phyloP scores from a whole-genome alignment of 2,329 filamentous ascomycete genomes.

The Colletotrichum shisoi region DNA sequence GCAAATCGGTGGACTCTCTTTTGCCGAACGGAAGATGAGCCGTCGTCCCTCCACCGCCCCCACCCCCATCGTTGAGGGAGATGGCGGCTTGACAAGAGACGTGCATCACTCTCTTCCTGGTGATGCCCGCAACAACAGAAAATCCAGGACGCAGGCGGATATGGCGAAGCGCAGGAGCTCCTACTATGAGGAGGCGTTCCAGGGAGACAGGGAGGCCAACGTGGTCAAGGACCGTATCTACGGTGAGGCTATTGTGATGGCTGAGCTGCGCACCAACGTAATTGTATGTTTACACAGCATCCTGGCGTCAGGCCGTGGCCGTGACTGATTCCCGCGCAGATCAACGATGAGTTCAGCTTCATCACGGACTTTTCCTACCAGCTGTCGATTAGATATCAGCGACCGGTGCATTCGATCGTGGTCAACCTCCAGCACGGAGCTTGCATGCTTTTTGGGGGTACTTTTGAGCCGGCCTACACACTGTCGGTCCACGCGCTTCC shows the following conservation, averaged over 20 bases:
- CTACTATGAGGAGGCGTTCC: constrained; percentile 59
- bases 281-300: constrained; percentile 56
- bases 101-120: constrained; percentile 53
- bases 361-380: constrained; percentile 76
- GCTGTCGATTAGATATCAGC: constrained; percentile 77
- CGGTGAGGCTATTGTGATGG: constrained; percentile 66
- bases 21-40: constrained; percentile 47
- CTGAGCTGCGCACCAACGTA: constrained; percentile 70
- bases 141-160: constrained; percentile 47
- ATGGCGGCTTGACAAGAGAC: constrained; percentile 49
- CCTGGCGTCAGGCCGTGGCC: background rate
- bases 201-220: constrained; percentile 46
- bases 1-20: constrained; percentile 40
- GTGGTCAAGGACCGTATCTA: constrained; percentile 57
- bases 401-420: constrained; percentile 75
- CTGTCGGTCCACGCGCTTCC: constrained; percentile 77
- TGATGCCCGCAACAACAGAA: constrained; percentile 47
- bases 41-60: constrained; percentile 39
- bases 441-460: constrained; percentile 77
- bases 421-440: constrained; percentile 78
- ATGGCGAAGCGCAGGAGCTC: constrained; percentile 51
- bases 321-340: constrained; percentile 54
- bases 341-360: constrained; percentile 77
- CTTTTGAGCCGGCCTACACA: constrained; percentile 80
- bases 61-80: constrained; percentile 49